Conservation (phyloP, 805 yeast species). For the Kodamaea restingae region DNA sequence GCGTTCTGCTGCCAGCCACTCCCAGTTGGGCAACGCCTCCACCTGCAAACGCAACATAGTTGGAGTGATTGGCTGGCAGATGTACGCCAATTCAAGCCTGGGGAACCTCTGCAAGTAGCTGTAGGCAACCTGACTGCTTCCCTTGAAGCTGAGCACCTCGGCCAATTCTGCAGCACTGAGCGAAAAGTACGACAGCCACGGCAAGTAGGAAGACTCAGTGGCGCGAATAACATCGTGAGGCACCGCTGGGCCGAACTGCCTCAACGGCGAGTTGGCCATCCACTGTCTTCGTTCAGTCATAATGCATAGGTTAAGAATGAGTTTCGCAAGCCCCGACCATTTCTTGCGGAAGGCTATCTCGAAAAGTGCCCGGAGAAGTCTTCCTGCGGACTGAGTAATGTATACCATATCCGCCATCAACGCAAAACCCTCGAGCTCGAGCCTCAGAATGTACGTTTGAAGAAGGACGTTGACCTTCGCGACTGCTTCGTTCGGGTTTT, state of each 20-base stretch:
- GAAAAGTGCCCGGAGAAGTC: slow-evolving; percentile 79
- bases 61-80: slow-evolving; percentile 74
- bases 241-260: slow-evolving; percentile 69
- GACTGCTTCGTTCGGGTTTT: slow-evolving; percentile 60
- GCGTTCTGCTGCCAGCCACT: slow-evolving; percentile 60
- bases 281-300: slow-evolving; percentile 81
- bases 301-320: slow-evolving; percentile 62
- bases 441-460: slow-evolving; percentile 81
- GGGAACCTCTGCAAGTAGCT: slow-evolving; percentile 74
- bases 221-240: slow-evolving; percentile 67
- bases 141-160: slow-evolving; percentile 71
- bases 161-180: slow-evolving; percentile 76
- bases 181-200: slow-evolving; percentile 75
- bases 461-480: slow-evolving; percentile 77
- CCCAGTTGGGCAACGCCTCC: slow-evolving; percentile 68
- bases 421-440: slow-evolving; percentile 82
- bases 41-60: slow-evolving; percentile 62
- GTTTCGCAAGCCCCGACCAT: slow-evolving; percentile 65
- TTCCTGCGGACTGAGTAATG: slow-evolving; percentile 88
- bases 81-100: slow-evolving; percentile 50
- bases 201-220: slow-evolving; percentile 75
- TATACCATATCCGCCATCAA: slow-evolving; percentile 90
- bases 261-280: slow-evolving; percentile 78
- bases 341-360: slow-evolving; percentile 68
- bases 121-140: slow-evolving; percentile 55